Evolutionary conservation across 805 yeast species (phyloP).

Genomic region (Teunomyces lycoperdinae): DNA sequence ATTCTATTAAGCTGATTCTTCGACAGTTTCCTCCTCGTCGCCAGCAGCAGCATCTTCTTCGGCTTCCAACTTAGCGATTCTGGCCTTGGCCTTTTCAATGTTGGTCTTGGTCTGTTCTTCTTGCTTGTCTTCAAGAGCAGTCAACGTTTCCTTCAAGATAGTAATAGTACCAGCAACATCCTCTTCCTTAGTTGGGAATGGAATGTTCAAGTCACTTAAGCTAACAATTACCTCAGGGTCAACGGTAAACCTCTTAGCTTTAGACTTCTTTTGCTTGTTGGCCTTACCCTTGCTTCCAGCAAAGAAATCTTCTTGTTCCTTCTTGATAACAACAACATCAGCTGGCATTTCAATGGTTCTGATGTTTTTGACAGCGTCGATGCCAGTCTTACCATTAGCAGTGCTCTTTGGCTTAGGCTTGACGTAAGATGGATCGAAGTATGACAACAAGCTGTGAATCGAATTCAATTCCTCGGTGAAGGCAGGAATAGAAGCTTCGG

Average conservation of each 20-base stretch:
- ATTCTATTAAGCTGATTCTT: slow-evolving; percentile 1
- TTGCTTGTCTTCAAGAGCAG: slow-evolving; percentile 66
- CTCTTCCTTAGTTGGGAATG: slow-evolving; percentile 74
- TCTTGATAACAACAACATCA: slow-evolving; percentile 59
- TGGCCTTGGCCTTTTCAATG: slow-evolving; percentile 72
- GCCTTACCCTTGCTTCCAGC: slow-evolving; percentile 42
- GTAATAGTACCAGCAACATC: slow-evolving; percentile 65
- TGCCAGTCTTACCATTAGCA: slow-evolving; percentile 16
- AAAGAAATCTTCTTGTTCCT: slow-evolving; percentile 59
- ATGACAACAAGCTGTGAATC: slow-evolving; percentile 67
- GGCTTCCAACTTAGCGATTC: slow-evolving; percentile 65
- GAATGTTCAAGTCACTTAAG: slow-evolving; percentile 70
- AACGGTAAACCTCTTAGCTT: slow-evolving; percentile 60
- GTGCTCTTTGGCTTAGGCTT: slow-evolving; percentile 44
- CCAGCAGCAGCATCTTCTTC: slow-evolving; percentile 36
- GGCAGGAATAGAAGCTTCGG: slow-evolving; percentile 79
- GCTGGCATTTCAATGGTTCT: slow-evolving; percentile 63
- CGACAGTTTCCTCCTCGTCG: slow-evolving; percentile 35
- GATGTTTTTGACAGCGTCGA: slow-evolving; percentile 20
- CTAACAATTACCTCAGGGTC: slow-evolving; percentile 78
- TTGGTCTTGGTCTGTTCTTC: slow-evolving; percentile 77
- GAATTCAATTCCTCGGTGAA: slow-evolving; percentile 73
- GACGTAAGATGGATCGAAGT: slow-evolving; percentile 78
- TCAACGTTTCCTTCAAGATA: slow-evolving; percentile 69
- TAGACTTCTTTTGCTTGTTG: slow-evolving; percentile 53